phyloP scores from a whole-genome alignment of 345 rosid genomes.

The Aquilaria yunnanensis region DNA sequence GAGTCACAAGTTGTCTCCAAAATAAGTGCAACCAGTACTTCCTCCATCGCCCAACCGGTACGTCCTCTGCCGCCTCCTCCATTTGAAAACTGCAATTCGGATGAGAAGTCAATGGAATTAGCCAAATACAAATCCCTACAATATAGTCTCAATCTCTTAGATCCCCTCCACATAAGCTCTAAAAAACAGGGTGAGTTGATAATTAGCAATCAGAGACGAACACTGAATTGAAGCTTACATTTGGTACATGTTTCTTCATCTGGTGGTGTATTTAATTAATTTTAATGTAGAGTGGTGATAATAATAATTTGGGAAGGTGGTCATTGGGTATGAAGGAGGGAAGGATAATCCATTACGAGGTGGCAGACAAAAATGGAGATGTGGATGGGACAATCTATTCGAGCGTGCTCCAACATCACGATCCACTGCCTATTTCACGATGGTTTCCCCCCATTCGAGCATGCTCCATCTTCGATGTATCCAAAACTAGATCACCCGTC shows the following conservation, averaged over 20 bases:
- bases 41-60: background rate
- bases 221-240: no score
- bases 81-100: background rate
- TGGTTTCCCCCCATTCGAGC: no score
- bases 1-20: conserved; percentile 17
- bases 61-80: background rate
- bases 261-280: conserved; percentile 5
- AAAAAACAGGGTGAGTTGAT: conserved; percentile 26
- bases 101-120: background rate
- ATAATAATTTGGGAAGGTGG: background rate
- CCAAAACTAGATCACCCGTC: no score
- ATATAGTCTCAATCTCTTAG: conserved; percentile 11
- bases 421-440: no score
- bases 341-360: conserved; percentile 53
- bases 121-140: conserved; percentile 30
- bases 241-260: conserved; percentile 11
- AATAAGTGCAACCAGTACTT: conserved; percentile 17
- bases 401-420: no score
- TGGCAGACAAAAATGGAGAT: conserved; percentile 46
- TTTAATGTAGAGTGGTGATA: conserved; percentile 33
- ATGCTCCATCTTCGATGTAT: no score
- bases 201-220: no score
- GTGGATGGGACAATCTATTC: conserved; percentile 24
- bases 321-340: conserved; percentile 43
- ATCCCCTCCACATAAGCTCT: conserved; percentile 17